Base-by-base conservation (phyloP, 768 basidiomycete genomes). In the Erythrobasidium yunnanense region DNA sequence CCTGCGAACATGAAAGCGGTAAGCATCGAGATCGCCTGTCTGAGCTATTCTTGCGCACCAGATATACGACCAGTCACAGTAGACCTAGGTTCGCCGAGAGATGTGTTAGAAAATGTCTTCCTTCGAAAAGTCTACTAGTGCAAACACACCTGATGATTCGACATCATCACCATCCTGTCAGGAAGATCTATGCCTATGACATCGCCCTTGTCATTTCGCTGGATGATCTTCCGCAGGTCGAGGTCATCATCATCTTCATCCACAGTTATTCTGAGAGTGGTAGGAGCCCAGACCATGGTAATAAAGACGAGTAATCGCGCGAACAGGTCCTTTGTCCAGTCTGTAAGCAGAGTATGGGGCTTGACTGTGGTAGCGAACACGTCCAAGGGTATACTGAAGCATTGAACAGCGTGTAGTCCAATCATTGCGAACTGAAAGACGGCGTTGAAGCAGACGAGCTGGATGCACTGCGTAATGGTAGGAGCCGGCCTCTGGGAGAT, bases 281-380 rank as follows among this genome's bases (percentile, higher is more conserved):
- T 87, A 0, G 88, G 88, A 1, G 87, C 87, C 68, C 91, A 91
- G 81, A 82, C 84, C 71, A 88, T 84, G 70, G 83, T 84, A 80
- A 87, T 84, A 45, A 89, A 74, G 71, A 91, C 87, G 52, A 71
- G 66, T 0, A 47, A 45, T 22, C 38, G 54, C 22, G 38, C 23
- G 30, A 34, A 42, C 22, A 58, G 38, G 22, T 35, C 56, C 32
- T 68, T 65, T 13, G 49, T 30, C 25, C 32, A 42, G n/a, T 18
- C 45, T 5, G 23, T 27, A 25, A 65, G 49, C 22, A 15, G 23
- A n/a, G 34, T 29, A 32, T 50, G 53, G 23, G 8, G 2, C n/a
- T 25, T 13, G 11, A 46, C 15, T 7, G 54, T 46, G 1, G 30
- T n/a, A 4, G 45, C 58, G 11, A 32, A 27, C 8, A 68, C 5